Evolutionary conservation across 2,329 filamentous ascomycete species (phyloP), one percentile per base, ranked within the genome.

Genomic region (Curvularia lunata): DNA sequence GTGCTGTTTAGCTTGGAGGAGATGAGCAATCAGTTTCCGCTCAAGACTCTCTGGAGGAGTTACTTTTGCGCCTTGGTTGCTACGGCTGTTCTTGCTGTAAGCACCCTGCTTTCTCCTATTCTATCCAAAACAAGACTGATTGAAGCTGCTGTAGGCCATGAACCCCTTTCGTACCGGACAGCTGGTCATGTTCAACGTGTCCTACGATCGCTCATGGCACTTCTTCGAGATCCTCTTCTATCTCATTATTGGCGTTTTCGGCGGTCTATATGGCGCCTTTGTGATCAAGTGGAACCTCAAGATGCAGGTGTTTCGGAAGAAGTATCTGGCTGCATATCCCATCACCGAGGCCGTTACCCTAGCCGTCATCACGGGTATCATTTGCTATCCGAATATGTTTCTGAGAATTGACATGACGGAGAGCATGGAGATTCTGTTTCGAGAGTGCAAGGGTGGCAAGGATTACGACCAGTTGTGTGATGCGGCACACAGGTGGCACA

Each of bases 371-470:
- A 99, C 95, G 4, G 95, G 93, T 9, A 83, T 98, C 23, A 83
- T 99, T n/a, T 97, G 94, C 77, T 99, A 96, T 71, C 95, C 94
- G 0, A 99, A 99, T 69, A 92, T 91, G 75, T 98, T 99, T 65
- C 75, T 99, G 55, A 85, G 91, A 54, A 97, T 98, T 69, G 96
- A 99, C 78, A 98, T 99, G 95, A 97, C 95, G 0, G 94, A 98
- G 80, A 97, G 92, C 80, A 98, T 99, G 95, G 93, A 98, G 75
- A 96, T 97, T 62, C 80, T 99, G 10, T 99, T 99, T 76, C 84
- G 91, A 13, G 95, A 99, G 74, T 99, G 95, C 68, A 91, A 96
- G 72, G 92, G 90, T 5, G 88, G 84, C 19, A 90, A 96, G 74
- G 91, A 94, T 72, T 97, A 97, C 67, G 87, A 96, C 62, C 91